phyloP scores from a whole-genome alignment of 2,329 filamentous ascomycete species.

The Neocucurbitaria cava region DNA sequence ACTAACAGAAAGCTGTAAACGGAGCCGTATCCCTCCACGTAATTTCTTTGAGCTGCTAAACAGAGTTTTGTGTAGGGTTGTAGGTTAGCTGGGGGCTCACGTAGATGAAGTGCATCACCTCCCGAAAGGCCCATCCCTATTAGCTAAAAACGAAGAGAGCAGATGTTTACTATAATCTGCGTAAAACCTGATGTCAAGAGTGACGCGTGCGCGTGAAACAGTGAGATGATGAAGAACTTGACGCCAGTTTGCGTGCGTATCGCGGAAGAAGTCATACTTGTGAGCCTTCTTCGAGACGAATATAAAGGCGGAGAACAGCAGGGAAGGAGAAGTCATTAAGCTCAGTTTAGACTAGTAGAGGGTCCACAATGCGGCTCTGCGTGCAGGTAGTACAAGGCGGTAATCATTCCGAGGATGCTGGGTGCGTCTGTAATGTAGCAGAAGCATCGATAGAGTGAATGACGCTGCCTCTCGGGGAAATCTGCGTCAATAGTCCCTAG shows the following conservation, averaged over 20 bases:
- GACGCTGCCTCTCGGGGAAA: not conserved
- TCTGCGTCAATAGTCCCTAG: not conserved
- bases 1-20: no score
- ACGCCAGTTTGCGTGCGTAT: not conserved
- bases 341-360: not conserved
- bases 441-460: not conserved
- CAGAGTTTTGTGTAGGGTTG: no score
- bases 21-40: no score
- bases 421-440: slow-evolving; percentile 1
- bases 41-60: no score
- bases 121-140: no score
- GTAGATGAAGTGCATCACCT: no score
- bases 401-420: not conserved
- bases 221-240: not conserved
- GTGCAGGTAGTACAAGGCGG: slow-evolving; percentile 2
- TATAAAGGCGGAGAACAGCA: not conserved
- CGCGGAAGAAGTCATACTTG: not conserved
- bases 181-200: no score
- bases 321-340: not conserved
- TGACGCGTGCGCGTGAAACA: not conserved
- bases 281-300: not conserved
- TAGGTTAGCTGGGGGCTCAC: no score
- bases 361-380: slow-evolving; percentile 18
- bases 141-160: not conserved
- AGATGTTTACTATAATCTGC: no score